Base-by-base conservation (phyloP, 306 rosid species). In the Acacia confusa region DNA sequence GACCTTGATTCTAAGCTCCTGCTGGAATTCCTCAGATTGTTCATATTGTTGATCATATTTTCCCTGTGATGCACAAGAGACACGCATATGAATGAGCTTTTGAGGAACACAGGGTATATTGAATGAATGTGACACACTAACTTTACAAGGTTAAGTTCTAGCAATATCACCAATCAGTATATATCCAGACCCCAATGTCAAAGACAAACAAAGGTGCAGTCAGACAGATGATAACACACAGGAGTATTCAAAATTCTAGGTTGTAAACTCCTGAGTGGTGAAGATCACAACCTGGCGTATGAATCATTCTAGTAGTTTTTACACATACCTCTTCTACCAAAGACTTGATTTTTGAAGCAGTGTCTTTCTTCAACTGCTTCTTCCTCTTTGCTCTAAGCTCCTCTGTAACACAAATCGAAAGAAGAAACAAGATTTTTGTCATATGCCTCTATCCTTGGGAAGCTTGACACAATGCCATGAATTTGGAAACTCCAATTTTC, bases 301-400 rank as follows among this genome's bases (percentile, higher is more conserved):
- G 70, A 41, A 76, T 58, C 30, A 44, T 22, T 34, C 60, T 52
- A 79, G 78, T 57, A 82, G 73, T 77, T 84, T 14, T n/a, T 24
- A 32, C 61, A 73, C 70, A 73, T 85, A 96, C 99, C 98, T 96
- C 99, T 50, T 96, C 97, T 58, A 96, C 97, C 89, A 96, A 73
- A 73, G 99, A 93, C 86, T 93, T 93, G 24, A 96, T 86, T 91
- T 96, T 96, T 75, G 96, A 90, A 85, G 99, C 97, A 70, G 98
- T 93, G 87, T 96, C 99, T 80, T 92, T 96, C 93, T 87, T 93
- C 86, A 96, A 82, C 20, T 90, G 97, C 86, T 93, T 96, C 90
- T 93, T 96, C 87, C 99, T 87, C 92, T 93, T 93, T 27, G 79
- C 92, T 88, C 89, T 88, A 73, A 96, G 98, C 88, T 96, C 99